Evolutionary conservation across 768 basidiomycete genomes (phyloP).

Genomic region (Tubosaeta brunneosetosa): DNA sequence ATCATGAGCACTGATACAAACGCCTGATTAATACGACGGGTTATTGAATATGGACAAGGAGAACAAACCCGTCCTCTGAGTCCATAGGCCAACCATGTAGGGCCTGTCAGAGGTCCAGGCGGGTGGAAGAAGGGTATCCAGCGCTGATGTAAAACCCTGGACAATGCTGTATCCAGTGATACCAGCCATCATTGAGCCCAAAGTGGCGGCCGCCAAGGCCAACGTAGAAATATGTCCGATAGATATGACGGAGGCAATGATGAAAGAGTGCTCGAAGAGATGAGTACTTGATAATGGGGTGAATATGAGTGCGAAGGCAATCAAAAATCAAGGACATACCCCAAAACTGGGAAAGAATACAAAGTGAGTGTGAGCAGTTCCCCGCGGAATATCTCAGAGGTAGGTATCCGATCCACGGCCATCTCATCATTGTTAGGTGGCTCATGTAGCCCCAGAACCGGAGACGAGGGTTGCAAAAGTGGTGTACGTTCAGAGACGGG

Average conservation of each 20-base stretch:
- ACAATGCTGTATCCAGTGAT: conserved; percentile 59
- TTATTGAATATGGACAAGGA: background rate
- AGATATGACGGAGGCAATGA: conserved; percentile 77
- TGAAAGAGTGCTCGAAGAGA: conserved; percentile 82
- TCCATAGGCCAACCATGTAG: conserved; percentile 82
- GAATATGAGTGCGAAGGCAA: background rate
- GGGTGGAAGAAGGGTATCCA: conserved; percentile 91
- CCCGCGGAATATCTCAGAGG: conserved; percentile 44
- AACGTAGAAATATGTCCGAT: conserved; percentile 90
- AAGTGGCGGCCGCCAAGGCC: conserved; percentile 78
- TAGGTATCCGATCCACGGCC: conserved; percentile 16
- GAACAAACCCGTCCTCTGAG: conserved; percentile 76
- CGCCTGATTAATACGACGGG: conserved; percentile 2
- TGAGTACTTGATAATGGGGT: conserved; percentile 50
- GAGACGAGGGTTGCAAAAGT: conserved; percentile 42
- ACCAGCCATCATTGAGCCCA: conserved; percentile 70
- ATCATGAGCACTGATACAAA: conserved; percentile 54
- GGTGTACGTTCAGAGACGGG: conserved; percentile 51
- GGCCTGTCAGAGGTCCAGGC: conserved; percentile 92
- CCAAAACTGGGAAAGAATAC: conserved; percentile 70
- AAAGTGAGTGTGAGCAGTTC: conserved; percentile 54
- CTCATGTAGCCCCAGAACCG: conserved; percentile 56
- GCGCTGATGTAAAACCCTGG: conserved; percentile 75
- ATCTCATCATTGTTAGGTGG: conserved; percentile 26
- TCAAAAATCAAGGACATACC: conserved; percentile 35